These are phyloP conservation scores for Cyanodermella asteris DNA, from an alignment of 2,329 filamentous ascomycete species.

Conservation along the genomic window DNA sequence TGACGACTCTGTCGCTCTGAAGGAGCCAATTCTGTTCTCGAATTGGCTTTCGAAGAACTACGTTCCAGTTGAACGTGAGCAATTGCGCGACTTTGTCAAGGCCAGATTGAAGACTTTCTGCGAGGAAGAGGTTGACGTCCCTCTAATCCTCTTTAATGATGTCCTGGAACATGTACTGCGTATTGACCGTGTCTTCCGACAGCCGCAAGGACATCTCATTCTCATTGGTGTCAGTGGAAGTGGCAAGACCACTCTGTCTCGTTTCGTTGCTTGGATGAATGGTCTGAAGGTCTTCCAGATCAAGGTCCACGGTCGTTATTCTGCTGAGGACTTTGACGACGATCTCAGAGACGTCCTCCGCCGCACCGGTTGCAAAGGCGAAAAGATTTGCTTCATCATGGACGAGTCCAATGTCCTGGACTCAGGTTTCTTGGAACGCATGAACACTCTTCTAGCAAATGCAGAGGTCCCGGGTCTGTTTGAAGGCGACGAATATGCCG, in stretches of 20 bases:
- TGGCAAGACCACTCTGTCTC: slow-evolving; percentile 92
- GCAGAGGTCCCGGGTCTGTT: slow-evolving; percentile 98
- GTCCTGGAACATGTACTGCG: slow-evolving; percentile 93
- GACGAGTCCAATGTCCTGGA: slow-evolving; percentile 97
- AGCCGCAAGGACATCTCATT: slow-evolving; percentile 94
- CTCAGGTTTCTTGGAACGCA: slow-evolving; percentile 93
- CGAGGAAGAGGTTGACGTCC: slow-evolving; percentile 97
- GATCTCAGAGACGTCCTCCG: slow-evolving; percentile 85
- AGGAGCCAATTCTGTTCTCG: slow-evolving; percentile 88
- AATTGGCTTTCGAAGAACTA: slow-evolving; percentile 99
- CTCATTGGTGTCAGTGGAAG: slow-evolving; percentile 95
- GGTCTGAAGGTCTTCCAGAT: slow-evolving; percentile 98
- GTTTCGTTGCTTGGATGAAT: slow-evolving; percentile 99
- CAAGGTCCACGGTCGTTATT: slow-evolving; percentile 98
- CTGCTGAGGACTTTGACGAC: slow-evolving; percentile 94
- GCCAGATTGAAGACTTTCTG: slow-evolving; percentile 94
- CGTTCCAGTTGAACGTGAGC: slow-evolving; percentile 83
- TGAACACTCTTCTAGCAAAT: slow-evolving; percentile 97
- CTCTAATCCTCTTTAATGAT: slow-evolving; percentile 97
- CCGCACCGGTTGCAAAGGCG: slow-evolving; percentile 86
- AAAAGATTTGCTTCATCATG: slow-evolving; percentile 99
- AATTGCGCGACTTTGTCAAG: slow-evolving; percentile 91
- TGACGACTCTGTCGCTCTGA: slow-evolving; percentile 69
- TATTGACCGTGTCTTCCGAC: slow-evolving; percentile 95
- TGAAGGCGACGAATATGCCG: slow-evolving; percentile 93